phyloP scores from a whole-genome alignment of 2,329 filamentous ascomycete genomes.

The Dothistroma septosporum region DNA sequence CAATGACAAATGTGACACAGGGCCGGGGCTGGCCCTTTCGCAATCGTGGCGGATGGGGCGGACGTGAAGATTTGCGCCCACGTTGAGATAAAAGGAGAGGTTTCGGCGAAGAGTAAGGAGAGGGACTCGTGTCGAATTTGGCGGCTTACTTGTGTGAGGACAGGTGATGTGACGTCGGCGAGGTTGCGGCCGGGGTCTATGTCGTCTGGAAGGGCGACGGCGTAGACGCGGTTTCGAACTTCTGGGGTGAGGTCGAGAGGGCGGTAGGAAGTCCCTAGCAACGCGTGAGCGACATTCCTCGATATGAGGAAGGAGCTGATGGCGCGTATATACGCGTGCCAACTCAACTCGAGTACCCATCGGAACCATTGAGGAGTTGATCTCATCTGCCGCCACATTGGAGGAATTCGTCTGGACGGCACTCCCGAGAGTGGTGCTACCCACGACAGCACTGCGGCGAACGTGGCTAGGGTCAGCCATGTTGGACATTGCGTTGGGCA shows the following conservation, averaged over 20 bases:
- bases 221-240: constrained; percentile 1
- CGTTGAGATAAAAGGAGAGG: background rate
- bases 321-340: background rate
- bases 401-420: background rate
- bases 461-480: background rate
- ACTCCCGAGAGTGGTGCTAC: background rate
- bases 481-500: background rate
- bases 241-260: constrained; percentile 6
- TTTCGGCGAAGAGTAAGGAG: background rate
- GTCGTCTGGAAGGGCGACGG: background rate
- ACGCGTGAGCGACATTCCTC: background rate
- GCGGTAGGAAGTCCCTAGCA: background rate
- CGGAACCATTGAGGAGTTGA: background rate
- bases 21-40: background rate
- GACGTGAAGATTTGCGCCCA: background rate
- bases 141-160: background rate
- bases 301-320: background rate
- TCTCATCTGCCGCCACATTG: background rate
- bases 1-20: background rate
- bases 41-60: background rate
- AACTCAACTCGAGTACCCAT: background rate
- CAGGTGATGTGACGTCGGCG: background rate
- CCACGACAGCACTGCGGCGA: background rate
- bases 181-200: background rate
- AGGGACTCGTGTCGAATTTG: background rate